Evolutionary conservation across 306 rosid species (phyloP).

Genomic region (Malus sieversii): DNA sequence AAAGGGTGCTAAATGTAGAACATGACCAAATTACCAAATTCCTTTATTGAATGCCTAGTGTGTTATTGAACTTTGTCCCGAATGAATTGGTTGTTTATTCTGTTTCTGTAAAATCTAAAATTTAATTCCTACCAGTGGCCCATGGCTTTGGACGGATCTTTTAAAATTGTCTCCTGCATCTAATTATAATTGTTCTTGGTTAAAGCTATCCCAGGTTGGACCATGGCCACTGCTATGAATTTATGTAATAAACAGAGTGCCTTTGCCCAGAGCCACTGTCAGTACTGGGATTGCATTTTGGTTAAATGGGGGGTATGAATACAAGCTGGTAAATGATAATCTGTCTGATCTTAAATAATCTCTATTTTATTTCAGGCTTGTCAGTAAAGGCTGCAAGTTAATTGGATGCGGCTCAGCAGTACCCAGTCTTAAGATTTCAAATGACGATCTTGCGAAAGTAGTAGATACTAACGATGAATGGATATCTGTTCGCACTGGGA

Average conservation of each 20-base stretch:
- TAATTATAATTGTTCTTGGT: not conserved
- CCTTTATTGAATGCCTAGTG: not conserved
- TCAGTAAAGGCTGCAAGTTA: conserved; percentile 83
- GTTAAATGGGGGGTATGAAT: not conserved
- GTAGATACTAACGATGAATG: conserved; percentile 92
- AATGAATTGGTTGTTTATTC: not conserved
- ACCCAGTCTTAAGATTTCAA: conserved; percentile 80
- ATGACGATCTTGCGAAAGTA: conserved; percentile 74
- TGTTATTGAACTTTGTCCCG: not conserved
- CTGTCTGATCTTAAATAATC: not conserved
- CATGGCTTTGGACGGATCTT: not conserved
- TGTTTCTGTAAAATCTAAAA: not conserved
- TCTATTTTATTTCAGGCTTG: conserved; percentile 43
- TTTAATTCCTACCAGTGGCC: not conserved
- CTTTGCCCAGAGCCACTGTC: not conserved
- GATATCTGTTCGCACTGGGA: conserved; percentile 91
- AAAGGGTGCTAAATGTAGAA: not conserved
- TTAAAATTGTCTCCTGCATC: not conserved
- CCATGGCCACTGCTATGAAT: not conserved
- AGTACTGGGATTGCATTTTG: not conserved
- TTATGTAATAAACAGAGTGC: not conserved
- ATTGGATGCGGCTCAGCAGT: conserved; percentile 94
- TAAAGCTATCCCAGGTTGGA: not conserved
- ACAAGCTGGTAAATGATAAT: not conserved
- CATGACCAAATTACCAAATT: not conserved